A percentile compares a stretch with the other conserved stretches of the same genome.
Evolutionary conservation across 2,329 filamentous ascomycete species (phyloP).

Genomic region (Dichotomopilus funicola): DNA sequence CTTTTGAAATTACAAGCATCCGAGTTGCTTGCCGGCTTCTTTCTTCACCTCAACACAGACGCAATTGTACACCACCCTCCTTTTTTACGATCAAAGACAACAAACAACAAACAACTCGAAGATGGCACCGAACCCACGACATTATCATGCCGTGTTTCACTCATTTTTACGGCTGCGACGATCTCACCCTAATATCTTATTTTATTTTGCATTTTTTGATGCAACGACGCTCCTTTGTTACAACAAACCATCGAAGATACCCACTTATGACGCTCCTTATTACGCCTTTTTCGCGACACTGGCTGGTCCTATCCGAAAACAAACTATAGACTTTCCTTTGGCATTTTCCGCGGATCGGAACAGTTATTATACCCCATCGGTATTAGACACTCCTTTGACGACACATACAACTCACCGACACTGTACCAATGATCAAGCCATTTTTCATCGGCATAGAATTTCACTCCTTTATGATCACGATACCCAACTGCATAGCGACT

Average conservation of each 20-base stretch:
- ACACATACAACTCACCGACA: constrained; percentile 9
- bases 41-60: constrained; percentile 28
- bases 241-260: constrained; percentile 31
- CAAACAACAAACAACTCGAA: not conserved
- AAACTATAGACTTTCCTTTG: constrained; percentile 41
- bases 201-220: constrained; percentile 15
- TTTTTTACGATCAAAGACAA: constrained; percentile 22
- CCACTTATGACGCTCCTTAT: constrained; percentile 39
- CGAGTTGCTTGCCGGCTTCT: constrained; percentile 25
- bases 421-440: constrained; percentile 31
- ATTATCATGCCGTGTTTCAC: constrained; percentile 24
- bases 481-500: constrained; percentile 53
- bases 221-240: constrained; percentile 30
- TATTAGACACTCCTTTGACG: constrained; percentile 25
- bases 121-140: constrained; percentile 20
- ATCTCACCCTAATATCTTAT: constrained; percentile 13
- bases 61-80: constrained; percentile 32
- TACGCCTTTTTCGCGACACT: constrained; percentile 20
- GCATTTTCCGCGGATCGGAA: constrained; percentile 14
- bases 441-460: constrained; percentile 31
- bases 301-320: constrained; percentile 15
- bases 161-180: constrained; percentile 34
- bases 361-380: constrained; percentile 14
- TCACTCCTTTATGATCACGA: constrained; percentile 41
- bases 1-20: constrained; percentile 20